A percentile compares a stretch with the other conserved stretches of the same genome.
Evolutionary conservation across 2,329 filamentous ascomycete species (phyloP).

Genomic region (Alternaria triticina): DNA sequence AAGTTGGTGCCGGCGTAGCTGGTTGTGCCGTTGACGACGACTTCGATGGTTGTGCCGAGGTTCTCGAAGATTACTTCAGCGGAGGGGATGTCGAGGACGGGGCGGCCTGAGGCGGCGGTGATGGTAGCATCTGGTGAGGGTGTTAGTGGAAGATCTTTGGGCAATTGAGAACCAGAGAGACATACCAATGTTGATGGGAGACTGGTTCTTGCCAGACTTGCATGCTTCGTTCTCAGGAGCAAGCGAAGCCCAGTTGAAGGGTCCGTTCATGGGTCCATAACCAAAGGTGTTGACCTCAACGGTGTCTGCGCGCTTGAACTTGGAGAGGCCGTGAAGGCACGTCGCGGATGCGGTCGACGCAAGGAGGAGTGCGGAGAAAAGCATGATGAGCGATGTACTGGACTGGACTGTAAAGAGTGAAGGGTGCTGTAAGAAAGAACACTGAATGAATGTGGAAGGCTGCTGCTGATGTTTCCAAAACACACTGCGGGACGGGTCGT

Average conservation of each 20-base stretch:
- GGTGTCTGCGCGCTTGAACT: constrained; percentile 37
- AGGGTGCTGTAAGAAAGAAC: background rate
- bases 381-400: constrained; percentile 31
- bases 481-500: background rate
- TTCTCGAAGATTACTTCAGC: constrained; percentile 61
- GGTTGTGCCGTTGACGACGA: constrained; percentile 60
- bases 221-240: constrained; percentile 55
- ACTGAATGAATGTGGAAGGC: background rate
- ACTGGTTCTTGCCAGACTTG: constrained; percentile 59
- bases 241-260: constrained; percentile 61
- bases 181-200: constrained; percentile 62
- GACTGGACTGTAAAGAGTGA: background rate
- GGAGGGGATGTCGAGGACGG: constrained; percentile 51
- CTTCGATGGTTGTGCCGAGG: constrained; percentile 64
- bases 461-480: background rate
- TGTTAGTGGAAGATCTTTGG: background rate
- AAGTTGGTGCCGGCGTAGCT: constrained; percentile 51
- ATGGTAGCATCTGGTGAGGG: constrained; percentile 40
- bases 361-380: constrained; percentile 38
- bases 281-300: constrained; percentile 49
- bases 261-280: constrained; percentile 54
- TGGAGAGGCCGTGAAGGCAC: constrained; percentile 53
- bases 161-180: background rate
- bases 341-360: constrained; percentile 47
- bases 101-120: constrained; percentile 33